phyloP scores from a whole-genome alignment of 2,329 filamentous ascomycete genomes.

The Penicillium fuscoglaucum region DNA sequence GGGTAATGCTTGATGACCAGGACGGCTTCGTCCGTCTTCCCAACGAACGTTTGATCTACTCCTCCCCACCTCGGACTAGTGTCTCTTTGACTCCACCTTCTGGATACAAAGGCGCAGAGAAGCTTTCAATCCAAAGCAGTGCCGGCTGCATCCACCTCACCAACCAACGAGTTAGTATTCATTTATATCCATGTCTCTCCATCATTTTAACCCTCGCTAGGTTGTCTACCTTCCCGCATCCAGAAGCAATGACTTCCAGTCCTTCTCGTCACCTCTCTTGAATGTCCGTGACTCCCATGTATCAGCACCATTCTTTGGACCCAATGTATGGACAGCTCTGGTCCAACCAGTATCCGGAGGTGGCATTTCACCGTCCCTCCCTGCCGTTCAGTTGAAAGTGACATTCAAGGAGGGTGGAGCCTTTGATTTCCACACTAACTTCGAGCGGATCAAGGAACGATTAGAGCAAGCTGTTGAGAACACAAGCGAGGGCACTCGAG shows the following conservation, averaged over 20 bases:
- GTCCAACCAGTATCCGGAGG: constrained; percentile 81
- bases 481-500: constrained; percentile 41
- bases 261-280: constrained; percentile 84
- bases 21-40: constrained; percentile 79
- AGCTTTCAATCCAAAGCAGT: constrained; percentile 70
- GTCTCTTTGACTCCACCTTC: constrained; percentile 72
- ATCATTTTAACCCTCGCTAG: constrained; percentile 48
- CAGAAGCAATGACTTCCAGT: constrained; percentile 69
- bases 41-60: constrained; percentile 78
- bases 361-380: constrained; percentile 72
- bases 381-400: constrained; percentile 76
- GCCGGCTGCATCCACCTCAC: constrained; percentile 77
- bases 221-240: constrained; percentile 82
- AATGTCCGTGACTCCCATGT: constrained; percentile 85
- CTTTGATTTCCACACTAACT: constrained; percentile 81
- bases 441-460: constrained; percentile 80
- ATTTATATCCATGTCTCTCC: constrained; percentile 12
- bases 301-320: constrained; percentile 85
- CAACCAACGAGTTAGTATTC: constrained; percentile 70
- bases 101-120: constrained; percentile 62
- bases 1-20: constrained; percentile 84
- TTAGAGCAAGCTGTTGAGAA: constrained; percentile 74
- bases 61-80: constrained; percentile 74
- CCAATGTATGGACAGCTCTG: constrained; percentile 82
- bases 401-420: constrained; percentile 96